A percentile compares a stretch with the other conserved stretches of the same genome.
phyloP scores from a whole-genome alignment of 371 early-diverging fungal species.

The Mortierella sp. region DNA sequence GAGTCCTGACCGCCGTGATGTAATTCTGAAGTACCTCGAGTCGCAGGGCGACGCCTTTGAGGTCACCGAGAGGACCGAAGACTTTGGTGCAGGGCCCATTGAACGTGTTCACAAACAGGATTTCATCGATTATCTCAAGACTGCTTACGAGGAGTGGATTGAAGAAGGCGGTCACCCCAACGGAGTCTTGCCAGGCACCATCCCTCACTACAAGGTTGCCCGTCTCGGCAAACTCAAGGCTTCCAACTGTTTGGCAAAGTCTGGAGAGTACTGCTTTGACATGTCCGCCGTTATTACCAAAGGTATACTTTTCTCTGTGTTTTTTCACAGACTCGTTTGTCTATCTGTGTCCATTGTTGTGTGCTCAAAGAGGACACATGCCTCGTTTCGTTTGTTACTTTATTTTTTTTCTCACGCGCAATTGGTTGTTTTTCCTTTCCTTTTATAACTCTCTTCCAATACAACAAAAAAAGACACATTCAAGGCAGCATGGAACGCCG shows the following conservation, averaged over 20 bases:
- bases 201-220: slow-evolving; percentile 60
- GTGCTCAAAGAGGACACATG: not conserved
- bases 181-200: slow-evolving; percentile 72
- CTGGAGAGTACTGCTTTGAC: slow-evolving; percentile 70
- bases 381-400: not conserved
- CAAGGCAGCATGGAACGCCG: slow-evolving; percentile 74
- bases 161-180: slow-evolving; percentile 68
- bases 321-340: not conserved
- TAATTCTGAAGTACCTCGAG: slow-evolving; percentile 31
- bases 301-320: slow-evolving; percentile 41
- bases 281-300: slow-evolving; percentile 69
- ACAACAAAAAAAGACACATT: slow-evolving; percentile 66
- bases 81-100: slow-evolving; percentile 72
- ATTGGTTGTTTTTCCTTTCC: not conserved
- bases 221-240: slow-evolving; percentile 45
- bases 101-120: slow-evolving; percentile 69
- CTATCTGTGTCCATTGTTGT: not conserved
- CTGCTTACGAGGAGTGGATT: slow-evolving; percentile 72
- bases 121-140: slow-evolving; percentile 70
- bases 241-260: slow-evolving; percentile 46
- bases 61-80: slow-evolving; percentile 48
- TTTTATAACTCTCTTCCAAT: not conserved
- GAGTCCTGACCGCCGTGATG: slow-evolving; percentile 45
- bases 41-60: slow-evolving; percentile 34
- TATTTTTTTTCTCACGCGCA: not conserved